Evolutionary conservation across 305 asterid genomes (phyloP).

Genomic region (Striga hermonthica): DNA sequence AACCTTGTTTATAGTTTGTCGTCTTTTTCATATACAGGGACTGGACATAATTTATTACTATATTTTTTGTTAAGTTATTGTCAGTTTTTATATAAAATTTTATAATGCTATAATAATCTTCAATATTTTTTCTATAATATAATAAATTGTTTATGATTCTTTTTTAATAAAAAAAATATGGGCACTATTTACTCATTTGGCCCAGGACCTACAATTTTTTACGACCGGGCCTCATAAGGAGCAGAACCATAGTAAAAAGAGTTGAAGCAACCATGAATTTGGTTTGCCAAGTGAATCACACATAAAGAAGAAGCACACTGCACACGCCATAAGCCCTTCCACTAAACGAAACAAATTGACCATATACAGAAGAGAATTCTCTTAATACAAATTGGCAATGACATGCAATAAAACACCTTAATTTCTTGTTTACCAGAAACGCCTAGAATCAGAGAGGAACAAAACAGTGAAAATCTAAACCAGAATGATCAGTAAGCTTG

Average conservation of each 20-base stretch:
- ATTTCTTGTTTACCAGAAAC: neutral
- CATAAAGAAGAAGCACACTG: constrained; percentile 2
- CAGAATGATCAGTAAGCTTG: constrained; percentile 14
- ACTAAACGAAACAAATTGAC: neutral
- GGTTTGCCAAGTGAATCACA: constrained; percentile 20
- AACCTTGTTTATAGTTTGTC: too few relatives aligned
- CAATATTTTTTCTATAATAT: too few relatives aligned
- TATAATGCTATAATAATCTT: too few relatives aligned
- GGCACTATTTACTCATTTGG: too few relatives aligned
- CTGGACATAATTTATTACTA: too few relatives aligned
- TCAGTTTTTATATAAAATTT: too few relatives aligned
- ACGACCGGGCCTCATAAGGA: neutral
- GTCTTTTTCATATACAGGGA: too few relatives aligned
- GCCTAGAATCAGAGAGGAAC: constrained; percentile 2
- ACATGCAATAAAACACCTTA: neutral
- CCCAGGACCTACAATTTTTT: too few relatives aligned
- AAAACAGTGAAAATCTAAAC: neutral
- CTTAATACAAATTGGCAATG: constrained; percentile 6
- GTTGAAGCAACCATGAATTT: constrained; percentile 22
- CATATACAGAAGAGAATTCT: neutral
- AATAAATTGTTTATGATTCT: too few relatives aligned
- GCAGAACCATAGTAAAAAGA: constrained; percentile 26
- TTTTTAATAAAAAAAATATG: too few relatives aligned
- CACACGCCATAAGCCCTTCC: constrained; percentile 2
- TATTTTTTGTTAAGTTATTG: too few relatives aligned